phyloP scores from a whole-genome alignment of 768 basidiomycete species.

The Russula dissimulans region DNA sequence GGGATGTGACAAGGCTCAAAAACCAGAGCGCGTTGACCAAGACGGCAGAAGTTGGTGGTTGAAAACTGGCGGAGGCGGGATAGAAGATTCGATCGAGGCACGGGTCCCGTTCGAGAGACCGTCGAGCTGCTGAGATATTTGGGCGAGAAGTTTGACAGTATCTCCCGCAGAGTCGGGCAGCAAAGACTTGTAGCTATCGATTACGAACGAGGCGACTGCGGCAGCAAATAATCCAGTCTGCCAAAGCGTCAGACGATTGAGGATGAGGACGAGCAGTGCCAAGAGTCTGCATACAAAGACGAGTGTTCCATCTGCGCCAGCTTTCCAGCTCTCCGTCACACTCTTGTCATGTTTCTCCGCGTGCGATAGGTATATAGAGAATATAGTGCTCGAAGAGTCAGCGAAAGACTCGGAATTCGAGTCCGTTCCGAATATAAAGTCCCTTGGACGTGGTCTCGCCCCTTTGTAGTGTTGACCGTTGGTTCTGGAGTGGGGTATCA shows the following conservation, averaged over 20 bases:
- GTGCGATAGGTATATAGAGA: conserved; percentile 8
- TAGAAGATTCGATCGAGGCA: neutral
- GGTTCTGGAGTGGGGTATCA: neutral
- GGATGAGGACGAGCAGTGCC: neutral
- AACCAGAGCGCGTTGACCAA: conserved; percentile 10
- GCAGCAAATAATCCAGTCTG: conserved; percentile 16
- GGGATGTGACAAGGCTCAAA: conserved; percentile 3
- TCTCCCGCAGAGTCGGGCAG: conserved; percentile 3
- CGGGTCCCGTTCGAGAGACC: neutral
- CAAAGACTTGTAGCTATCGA: conserved; percentile 15
- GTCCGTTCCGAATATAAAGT: too few relatives aligned
- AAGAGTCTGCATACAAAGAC: conserved; percentile 5
- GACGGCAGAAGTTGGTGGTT: neutral
- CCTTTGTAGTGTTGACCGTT: too few relatives aligned
- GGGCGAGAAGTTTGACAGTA: conserved; percentile 6
- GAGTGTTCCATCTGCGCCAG: conserved; percentile 7
- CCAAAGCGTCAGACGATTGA: neutral
- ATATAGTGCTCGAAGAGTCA: conserved; percentile 3
- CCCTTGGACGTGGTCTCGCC: too few relatives aligned
- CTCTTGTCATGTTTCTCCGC: conserved; percentile 2
- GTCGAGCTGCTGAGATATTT: conserved; percentile 12
- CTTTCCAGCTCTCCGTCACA: neutral
- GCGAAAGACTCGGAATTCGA: neutral
- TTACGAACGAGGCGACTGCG: conserved; percentile 5
- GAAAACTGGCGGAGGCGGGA: neutral